These are phyloP conservation scores for Nothophytophthora sp. DNA, from an alignment of 352 stramenopile genomes.

Conservation along the genomic window DNA sequence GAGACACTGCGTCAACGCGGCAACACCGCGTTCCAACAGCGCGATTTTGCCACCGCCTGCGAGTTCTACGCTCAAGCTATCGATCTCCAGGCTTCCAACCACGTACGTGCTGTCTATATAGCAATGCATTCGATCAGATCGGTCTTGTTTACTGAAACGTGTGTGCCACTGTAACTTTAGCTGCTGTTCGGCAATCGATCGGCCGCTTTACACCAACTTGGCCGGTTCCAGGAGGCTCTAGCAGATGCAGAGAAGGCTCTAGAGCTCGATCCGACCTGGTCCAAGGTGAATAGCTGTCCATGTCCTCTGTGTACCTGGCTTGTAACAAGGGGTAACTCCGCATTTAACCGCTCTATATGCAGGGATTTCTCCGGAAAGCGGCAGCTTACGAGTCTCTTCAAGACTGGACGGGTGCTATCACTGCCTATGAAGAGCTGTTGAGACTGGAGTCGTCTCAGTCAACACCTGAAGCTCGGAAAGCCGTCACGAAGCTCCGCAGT, in stretches of 20 bases:
- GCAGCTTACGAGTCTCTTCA: slow-evolving; percentile 73
- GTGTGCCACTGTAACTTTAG: too few relatives aligned
- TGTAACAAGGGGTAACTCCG: too few relatives aligned
- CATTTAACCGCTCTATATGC: too few relatives aligned
- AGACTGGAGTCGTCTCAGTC: slow-evolving; percentile 48
- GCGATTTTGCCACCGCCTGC: slow-evolving; percentile 47
- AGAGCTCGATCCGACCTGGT: slow-evolving; percentile 83
- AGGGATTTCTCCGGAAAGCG: slow-evolving; percentile 90
- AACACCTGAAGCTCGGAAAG: slow-evolving; percentile 50
- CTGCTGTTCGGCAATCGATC: slow-evolving; percentile 90
- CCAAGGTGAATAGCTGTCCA: slow-evolving; percentile 61
- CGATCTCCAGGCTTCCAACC: slow-evolving; percentile 38
- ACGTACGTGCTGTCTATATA: too few relatives aligned
- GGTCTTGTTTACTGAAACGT: too few relatives aligned
- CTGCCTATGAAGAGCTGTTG: slow-evolving; percentile 76
- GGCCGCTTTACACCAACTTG: slow-evolving; percentile 75
- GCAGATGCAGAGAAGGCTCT: slow-evolving; percentile 84
- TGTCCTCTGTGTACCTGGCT: too few relatives aligned
- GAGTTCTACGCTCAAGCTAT: slow-evolving; percentile 66
- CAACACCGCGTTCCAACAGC: slow-evolving; percentile 68
- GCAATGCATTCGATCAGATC: too few relatives aligned
- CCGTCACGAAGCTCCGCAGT: slow-evolving; percentile 44
- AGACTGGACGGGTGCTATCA: slow-evolving; percentile 60
- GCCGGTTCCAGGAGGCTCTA: slow-evolving; percentile 70
- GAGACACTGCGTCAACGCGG: slow-evolving; percentile 57